Percentiles rank a stretch among this genome's conserved stretches.
Evolutionary conservation across 2,329 filamentous ascomycete species (phyloP).

Genomic region (Aspergillus sp.): DNA sequence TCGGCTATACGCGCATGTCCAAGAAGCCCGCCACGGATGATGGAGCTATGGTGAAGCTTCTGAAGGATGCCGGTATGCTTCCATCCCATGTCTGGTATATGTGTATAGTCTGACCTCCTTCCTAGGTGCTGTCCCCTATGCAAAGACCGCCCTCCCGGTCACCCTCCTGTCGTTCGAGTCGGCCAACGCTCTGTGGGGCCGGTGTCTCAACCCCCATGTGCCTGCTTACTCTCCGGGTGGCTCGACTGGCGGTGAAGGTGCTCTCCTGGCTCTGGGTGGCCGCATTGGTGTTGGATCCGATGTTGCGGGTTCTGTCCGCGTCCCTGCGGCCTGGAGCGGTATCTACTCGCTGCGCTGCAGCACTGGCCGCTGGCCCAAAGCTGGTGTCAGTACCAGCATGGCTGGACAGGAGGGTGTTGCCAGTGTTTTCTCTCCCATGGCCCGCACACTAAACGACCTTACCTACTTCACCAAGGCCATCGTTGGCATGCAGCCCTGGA

Average conservation of each 20-base stretch:
- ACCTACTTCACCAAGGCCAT: conserved; percentile 79
- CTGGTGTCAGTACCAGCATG: conserved; percentile 82
- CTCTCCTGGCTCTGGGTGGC: conserved; percentile 76
- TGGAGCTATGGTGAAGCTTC: conserved; percentile 69
- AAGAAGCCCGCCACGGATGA: conserved; percentile 67
- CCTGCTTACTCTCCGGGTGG: conserved; percentile 82
- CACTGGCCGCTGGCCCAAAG: conserved; percentile 86
- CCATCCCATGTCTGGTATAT: background rate
- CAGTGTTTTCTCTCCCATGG: conserved; percentile 90
- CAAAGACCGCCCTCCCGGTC: conserved; percentile 87
- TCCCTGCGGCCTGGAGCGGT: conserved; percentile 84
- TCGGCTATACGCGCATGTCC: conserved; percentile 74
- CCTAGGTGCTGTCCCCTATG: conserved; percentile 78
- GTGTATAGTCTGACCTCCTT: background rate
- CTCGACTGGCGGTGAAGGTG: conserved; percentile 81
- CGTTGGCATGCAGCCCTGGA: conserved; percentile 82
- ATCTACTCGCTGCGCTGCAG: conserved; percentile 86
- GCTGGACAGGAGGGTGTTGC: conserved; percentile 87
- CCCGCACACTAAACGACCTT: conserved; percentile 77
- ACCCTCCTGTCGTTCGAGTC: conserved; percentile 86
- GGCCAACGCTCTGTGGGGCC: conserved; percentile 76
- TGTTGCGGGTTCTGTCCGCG: conserved; percentile 84
- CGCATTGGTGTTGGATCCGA: conserved; percentile 88
- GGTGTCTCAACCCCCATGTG: conserved; percentile 79
- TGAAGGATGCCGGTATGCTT: conserved; percentile 71